Evolutionary conservation across 345 rosid species (phyloP).

Genomic region (Eucalyptus urophylla): DNA sequence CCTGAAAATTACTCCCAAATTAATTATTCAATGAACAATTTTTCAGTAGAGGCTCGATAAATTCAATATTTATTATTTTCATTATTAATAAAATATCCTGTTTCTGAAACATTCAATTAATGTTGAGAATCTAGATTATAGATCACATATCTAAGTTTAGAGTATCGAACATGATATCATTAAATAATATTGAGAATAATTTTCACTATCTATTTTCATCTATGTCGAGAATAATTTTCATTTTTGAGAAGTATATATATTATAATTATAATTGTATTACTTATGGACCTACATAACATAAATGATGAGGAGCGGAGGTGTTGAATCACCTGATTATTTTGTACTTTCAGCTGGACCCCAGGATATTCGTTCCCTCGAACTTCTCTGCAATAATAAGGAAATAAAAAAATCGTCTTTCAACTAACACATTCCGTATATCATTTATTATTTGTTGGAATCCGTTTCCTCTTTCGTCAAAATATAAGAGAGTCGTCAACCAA

Average conservation of each 20-base stretch:
- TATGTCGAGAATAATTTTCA: background rate
- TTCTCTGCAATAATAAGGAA: background rate
- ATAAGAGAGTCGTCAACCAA: background rate
- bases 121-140: rapidly evolving
- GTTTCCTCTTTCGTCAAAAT: background rate
- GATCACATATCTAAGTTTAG: background rate
- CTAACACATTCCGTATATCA: background rate
- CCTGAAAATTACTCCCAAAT: background rate
- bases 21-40: background rate
- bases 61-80: background rate
- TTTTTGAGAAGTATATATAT: background rate
- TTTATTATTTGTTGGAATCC: background rate
- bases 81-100: rapidly evolving
- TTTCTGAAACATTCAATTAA: background rate
- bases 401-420: background rate
- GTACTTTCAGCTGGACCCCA: background rate
- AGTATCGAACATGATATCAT: background rate
- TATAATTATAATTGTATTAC: background rate
- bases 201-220: background rate
- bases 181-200: background rate
- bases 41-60: background rate
- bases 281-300: background rate
- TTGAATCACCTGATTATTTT: background rate
- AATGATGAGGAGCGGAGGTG: background rate
- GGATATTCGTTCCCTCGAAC: background rate